phyloP scores from a whole-genome alignment of 1,284 basidiomycete genomes.

The Puccinia hordei region DNA sequence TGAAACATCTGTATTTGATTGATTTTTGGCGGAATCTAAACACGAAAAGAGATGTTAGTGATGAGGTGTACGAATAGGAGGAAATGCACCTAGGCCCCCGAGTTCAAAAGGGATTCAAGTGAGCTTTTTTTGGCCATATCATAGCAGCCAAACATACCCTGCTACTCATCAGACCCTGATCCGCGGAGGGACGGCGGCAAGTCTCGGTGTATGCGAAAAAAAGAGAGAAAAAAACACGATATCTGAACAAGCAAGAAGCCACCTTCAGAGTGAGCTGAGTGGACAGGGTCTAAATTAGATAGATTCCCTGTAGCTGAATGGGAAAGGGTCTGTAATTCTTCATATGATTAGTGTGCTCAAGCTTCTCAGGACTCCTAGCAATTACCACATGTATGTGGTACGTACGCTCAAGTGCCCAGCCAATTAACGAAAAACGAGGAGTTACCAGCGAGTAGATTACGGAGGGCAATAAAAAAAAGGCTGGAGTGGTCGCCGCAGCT shows the following conservation, averaged over 20 bases:
- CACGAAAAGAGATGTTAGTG: slow-evolving; percentile 17
- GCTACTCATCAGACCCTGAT: slow-evolving; percentile 28
- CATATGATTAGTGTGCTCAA: slow-evolving; percentile 11
- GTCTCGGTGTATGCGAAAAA: slow-evolving; percentile 6
- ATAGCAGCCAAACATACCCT: slow-evolving; percentile 3
- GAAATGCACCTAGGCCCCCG: neutral
- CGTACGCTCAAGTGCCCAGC: slow-evolving; percentile 24
- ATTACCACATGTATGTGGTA: neutral
- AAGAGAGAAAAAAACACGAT: neutral
- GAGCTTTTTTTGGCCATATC: slow-evolving; percentile 14
- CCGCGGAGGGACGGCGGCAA: slow-evolving; percentile 40
- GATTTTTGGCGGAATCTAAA: neutral
- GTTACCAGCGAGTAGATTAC: slow-evolving; percentile 3
- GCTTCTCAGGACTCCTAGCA: neutral
- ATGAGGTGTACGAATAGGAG: neutral
- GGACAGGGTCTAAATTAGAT: slow-evolving; percentile 26
- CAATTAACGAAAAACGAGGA: slow-evolving; percentile 19
- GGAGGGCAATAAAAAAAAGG: neutral
- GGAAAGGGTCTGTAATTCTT: slow-evolving; percentile 37
- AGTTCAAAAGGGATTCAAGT: slow-evolving; percentile 9
- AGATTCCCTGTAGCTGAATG: neutral
- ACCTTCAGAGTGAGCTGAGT: neutral
- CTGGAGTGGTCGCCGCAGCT: neutral
- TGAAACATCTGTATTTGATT: slow-evolving; percentile 17
- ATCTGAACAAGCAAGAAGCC: slow-evolving; percentile 21